Evolutionary conservation across 2,329 filamentous ascomycete genomes (phyloP), one percentile per base, ranked within the genome.

Genomic region (Ceratocystis papillata): DNA sequence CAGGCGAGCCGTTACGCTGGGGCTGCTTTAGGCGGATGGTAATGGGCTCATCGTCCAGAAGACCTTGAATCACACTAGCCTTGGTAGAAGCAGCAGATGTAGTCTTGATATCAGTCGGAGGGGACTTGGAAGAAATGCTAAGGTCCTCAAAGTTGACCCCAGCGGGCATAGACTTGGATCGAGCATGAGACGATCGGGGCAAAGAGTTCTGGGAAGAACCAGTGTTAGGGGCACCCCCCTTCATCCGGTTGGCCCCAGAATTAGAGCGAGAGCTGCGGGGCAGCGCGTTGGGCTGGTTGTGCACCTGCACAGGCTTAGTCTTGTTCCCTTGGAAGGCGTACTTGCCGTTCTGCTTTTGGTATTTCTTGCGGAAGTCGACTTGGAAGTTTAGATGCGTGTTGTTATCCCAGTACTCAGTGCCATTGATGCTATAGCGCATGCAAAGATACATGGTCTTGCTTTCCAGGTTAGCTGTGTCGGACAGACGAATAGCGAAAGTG

Each of bases 351-450:
- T 81, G 81, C 20, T 82, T 78, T 68, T 88, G 82, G 70, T 82
- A 76, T 77, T 89, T 91, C 81, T 92, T 95, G 70, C 81, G 80
- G 78, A 99, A 99, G 75, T 96, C 91, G 65, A 97, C 84, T 75
- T 96, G 92, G 77, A 94, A 99, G 77, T 99, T 97, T 76, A 85
- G 83, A 37, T 80, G 79, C 71, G 80, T 79, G 75, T 99, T 99
- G 81, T 93, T 99, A 77, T 99, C 94, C 94, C 94, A 99, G 75
- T 85, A 89, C 72, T 97, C 93, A 69, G 87, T 82, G 20, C 90
- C 90, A 69, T 87, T 86, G 67, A 96, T 90, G 48, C 79, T 84
- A 76, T 97, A 99, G 63, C 90, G 88, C 63, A 96, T 82, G 76
- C 94, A 97, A 73, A 97, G 86, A 76, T 92, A 90, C 73, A 99